These are phyloP conservation scores for Penicillium brasilianum DNA, from an alignment of 2,329 filamentous ascomycete genomes.

Conservation along the genomic window DNA sequence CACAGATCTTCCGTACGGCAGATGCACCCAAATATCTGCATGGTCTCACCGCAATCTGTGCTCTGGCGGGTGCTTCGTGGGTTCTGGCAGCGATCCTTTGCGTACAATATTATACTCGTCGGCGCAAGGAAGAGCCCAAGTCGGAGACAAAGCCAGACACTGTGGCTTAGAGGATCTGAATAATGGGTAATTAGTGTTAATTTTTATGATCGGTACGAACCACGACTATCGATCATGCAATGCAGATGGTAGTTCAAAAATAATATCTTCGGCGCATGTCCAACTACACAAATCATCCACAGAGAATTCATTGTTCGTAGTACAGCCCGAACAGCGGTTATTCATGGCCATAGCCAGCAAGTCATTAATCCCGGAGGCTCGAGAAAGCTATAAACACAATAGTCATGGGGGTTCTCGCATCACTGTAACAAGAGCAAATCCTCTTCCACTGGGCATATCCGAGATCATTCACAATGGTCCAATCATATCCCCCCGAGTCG, in stretches of 20 bases:
- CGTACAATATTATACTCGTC: slow-evolving; percentile 31
- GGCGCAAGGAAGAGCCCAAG: slow-evolving; percentile 19
- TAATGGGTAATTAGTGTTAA: neutral
- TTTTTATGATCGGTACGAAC: neutral
- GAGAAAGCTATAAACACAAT: too few relatives aligned
- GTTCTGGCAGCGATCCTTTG: slow-evolving; percentile 23
- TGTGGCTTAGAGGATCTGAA: neutral
- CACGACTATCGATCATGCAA: neutral
- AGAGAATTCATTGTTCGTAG: too few relatives aligned
- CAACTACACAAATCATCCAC: neutral
- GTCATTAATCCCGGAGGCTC: too few relatives aligned
- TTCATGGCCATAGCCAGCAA: too few relatives aligned
- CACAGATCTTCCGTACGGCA: slow-evolving; percentile 59
- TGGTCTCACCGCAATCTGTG: slow-evolving; percentile 34
- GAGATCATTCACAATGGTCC: too few relatives aligned
- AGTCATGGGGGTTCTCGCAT: too few relatives aligned
- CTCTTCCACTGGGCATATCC: too few relatives aligned
- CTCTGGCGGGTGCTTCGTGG: slow-evolving; percentile 34
- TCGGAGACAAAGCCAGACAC: neutral
- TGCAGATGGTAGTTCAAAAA: neutral
- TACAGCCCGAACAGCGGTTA: too few relatives aligned
- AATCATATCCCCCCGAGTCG: too few relatives aligned
- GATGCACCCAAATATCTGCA: slow-evolving; percentile 33
- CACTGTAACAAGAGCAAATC: too few relatives aligned
- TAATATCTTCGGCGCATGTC: neutral